Evolutionary conservation across 106 monocot genomes (phyloP), one percentile per base, ranked within the genome.

Genomic region (Dendrobium huoshanense): DNA sequence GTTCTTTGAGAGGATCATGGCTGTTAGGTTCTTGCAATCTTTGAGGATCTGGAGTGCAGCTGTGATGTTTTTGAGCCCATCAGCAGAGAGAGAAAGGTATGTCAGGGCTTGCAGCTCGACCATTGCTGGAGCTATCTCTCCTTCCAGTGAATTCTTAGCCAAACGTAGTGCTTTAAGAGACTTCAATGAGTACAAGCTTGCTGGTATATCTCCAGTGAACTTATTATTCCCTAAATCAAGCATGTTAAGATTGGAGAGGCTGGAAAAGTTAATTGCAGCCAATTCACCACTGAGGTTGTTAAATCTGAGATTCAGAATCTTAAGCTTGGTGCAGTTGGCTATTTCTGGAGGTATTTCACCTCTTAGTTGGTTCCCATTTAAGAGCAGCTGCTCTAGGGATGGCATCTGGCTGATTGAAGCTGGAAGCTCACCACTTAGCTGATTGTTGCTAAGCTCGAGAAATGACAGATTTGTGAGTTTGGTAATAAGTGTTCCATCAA

Each of bases 211-310:
- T 44, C 65, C 67, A 3, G 67, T 65, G 27, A 79, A 67, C 16
- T 44, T 16, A 25, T 79, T 79, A 20, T 61, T 65, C 6, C 79
- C 79, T 42, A 79, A 65, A 67, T 79, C 65, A 18, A 79, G 67
- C 41, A 79, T 44, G 41, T 25, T 67, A 17, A 79, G 43, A 79
- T 67, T 64, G 65, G 64, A 44, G 44, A 79, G 43, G 2, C 64
- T 44, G 10, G 79, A 65, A 42, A 61, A 79, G 25, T 79, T 67
- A 18, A 79, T 5, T 4, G 55, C 45, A 3, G 24, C 22, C 61
- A 75, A 31, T 42, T 67, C 7, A 8, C 79, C 79, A 15, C 43
- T 27, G 43, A 79, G 42, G 19, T 42, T 65, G 25, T 79, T 79
- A 20, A 24, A 24, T 42, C 64, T 79, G 65, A 79, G 65, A 44